Conservation (phyloP, 164 flowering plant species). For the Houttuynia cordata region DNA sequence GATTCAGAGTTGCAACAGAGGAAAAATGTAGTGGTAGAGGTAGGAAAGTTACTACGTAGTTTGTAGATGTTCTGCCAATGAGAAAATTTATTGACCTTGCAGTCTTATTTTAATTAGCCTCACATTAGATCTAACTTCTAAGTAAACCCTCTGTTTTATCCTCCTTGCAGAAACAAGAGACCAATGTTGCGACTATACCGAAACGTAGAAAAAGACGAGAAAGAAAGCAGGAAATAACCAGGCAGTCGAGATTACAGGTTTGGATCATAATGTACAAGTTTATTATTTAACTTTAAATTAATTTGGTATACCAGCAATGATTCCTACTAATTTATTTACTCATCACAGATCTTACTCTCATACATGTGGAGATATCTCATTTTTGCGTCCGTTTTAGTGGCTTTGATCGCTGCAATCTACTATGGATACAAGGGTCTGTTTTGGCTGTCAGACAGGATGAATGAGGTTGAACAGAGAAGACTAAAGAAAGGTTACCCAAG, state of each 20-base stretch:
- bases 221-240: constrained; percentile 24
- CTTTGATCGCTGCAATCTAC: constrained; percentile 26
- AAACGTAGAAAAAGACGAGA: constrained; percentile 60
- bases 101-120: no score
- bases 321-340: background rate
- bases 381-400: constrained; percentile 16
- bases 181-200: constrained; percentile 19
- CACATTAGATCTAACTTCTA: no score
- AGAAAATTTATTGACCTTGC: no score
- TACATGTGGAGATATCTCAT: constrained; percentile 24
- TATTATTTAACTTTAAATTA: no score
- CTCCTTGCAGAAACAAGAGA: constrained; percentile 32
- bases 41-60: constrained; percentile 10
- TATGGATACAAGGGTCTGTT: constrained; percentile 72
- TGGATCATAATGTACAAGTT: background rate
- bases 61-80: no score
- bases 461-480: constrained; percentile 52
- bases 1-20: constrained; percentile 53
- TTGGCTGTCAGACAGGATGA: constrained; percentile 80
- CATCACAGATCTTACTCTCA: constrained; percentile 35
- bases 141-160: background rate
- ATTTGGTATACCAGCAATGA: background rate
- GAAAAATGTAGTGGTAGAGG: constrained; percentile 53
- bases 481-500: constrained; percentile 27
- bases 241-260: constrained; percentile 59